These are phyloP conservation scores for Candida ascalaphidarum DNA, from an alignment of 805 yeast genomes.

Conservation along the genomic window DNA sequence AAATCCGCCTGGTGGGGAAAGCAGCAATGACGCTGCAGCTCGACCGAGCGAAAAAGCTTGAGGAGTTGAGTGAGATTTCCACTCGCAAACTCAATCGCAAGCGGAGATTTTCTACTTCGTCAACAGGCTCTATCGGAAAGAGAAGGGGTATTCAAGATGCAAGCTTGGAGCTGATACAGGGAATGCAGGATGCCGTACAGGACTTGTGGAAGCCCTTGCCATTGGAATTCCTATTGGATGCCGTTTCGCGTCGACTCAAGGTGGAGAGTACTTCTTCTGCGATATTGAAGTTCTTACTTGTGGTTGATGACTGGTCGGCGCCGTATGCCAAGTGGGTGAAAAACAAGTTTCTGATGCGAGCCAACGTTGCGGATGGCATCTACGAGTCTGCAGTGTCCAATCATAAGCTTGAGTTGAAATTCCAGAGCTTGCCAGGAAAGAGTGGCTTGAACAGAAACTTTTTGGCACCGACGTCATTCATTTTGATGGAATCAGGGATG, in stretches of 20 bases:
- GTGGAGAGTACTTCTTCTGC: constrained; percentile 8
- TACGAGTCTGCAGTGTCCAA: constrained; percentile 17
- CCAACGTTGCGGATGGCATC: constrained; percentile 15
- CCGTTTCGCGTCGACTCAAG: constrained; percentile 18
- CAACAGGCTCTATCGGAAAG: constrained; percentile 3
- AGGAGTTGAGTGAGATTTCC: constrained; percentile 18
- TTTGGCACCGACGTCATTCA: constrained; percentile 31
- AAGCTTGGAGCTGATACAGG: constrained; percentile 4
- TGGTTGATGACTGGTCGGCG: constrained; percentile 41
- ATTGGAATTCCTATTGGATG: constrained; percentile 22
- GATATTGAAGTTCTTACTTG: constrained; percentile 27
- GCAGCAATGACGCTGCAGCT: too few relatives aligned
- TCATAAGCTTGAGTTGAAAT: constrained; percentile 18
- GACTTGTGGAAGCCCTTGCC: constrained; percentile 43
- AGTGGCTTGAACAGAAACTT: constrained; percentile 24
- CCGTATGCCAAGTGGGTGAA: constrained; percentile 43
- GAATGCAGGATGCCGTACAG: constrained; percentile 25
- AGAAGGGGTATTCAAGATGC: constrained; percentile 6
- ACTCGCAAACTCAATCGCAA: constrained; percentile 13
- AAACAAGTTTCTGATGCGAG: constrained; percentile 31
- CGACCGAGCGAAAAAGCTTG: constrained; percentile 23
- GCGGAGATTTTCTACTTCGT: constrained; percentile 8
- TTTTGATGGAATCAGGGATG: constrained; percentile 48
- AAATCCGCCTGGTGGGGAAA: too few relatives aligned
- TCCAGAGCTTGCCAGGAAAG: constrained; percentile 35